phyloP scores from a whole-genome alignment of 352 stramenopile genomes.

The Phytopythium aichiense region DNA sequence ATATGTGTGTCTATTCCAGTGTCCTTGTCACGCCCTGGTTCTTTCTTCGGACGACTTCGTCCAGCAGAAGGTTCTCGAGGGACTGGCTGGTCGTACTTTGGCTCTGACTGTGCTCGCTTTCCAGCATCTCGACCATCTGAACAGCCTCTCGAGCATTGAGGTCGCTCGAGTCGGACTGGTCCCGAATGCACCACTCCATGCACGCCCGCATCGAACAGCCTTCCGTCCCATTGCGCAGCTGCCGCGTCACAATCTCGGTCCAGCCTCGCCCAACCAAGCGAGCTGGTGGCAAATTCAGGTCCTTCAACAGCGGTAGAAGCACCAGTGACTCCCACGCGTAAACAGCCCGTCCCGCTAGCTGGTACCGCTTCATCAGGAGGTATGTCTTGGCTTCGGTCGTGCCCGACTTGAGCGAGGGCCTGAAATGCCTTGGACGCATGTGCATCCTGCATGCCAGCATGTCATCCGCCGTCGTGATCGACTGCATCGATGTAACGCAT shows the following conservation, averaged over 20 bases:
- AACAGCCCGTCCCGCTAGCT: conserved; percentile 6
- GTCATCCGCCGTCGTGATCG: neutral
- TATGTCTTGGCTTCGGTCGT: neutral
- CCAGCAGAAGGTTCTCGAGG: conserved; percentile 29
- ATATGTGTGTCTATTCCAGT: neutral
- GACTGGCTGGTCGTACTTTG: conserved; percentile 20
- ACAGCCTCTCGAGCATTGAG: neutral
- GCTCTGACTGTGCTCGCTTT: conserved; percentile 16
- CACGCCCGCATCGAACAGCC: neutral
- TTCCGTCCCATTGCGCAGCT: neutral
- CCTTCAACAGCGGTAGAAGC: neutral
- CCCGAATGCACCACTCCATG: neutral
- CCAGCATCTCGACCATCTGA: conserved; percentile 17
- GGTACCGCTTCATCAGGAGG: conserved; percentile 25
- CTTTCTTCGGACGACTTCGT: conserved; percentile 13
- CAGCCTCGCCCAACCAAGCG: neutral
- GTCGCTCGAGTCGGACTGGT: neutral
- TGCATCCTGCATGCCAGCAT: neutral
- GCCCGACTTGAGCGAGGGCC: neutral
- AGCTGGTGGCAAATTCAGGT: neutral
- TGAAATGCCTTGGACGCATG: neutral
- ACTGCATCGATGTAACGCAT: neutral
- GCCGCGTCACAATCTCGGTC: neutral
- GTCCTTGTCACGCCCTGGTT: neutral
- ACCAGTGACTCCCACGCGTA: conserved; percentile 15